Conservation (phyloP, 2,329 filamentous ascomycete species). For the Iodosphaeria phyllophila region DNA sequence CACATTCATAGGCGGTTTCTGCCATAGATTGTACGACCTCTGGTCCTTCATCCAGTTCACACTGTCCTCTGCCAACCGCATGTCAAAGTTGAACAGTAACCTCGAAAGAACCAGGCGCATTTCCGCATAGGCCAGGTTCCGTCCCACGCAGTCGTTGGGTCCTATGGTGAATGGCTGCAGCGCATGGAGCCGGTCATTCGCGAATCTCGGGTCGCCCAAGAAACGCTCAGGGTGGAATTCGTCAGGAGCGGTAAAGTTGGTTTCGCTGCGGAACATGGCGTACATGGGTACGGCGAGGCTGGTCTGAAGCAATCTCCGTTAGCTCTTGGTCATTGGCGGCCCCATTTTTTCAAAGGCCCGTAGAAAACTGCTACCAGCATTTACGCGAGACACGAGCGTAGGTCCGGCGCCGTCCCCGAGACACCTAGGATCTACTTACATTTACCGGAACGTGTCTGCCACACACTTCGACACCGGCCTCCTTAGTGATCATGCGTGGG, state of each 20-base stretch:
- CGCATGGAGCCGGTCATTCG: constrained; percentile 8
- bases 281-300: neutral
- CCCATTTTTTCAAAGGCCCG: too few species aligned
- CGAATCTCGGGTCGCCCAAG: constrained; percentile 8
- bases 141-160: constrained; percentile 14
- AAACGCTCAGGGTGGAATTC: constrained; percentile 16
- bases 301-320: too few species aligned
- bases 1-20: constrained; percentile 1
- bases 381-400: too few species aligned
- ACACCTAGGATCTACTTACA: neutral
- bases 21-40: constrained; percentile 1
- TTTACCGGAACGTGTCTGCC: constrained; percentile 2
- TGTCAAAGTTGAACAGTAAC: constrained; percentile 15
- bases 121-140: constrained; percentile 16
- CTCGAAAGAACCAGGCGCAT: constrained; percentile 15
- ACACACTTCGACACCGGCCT: constrained; percentile 2
- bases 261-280: neutral
- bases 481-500: constrained; percentile 2
- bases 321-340: too few species aligned
- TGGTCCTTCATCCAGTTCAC: constrained; percentile 1
- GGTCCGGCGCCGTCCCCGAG: too few species aligned
- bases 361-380: too few species aligned
- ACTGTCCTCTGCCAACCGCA: constrained; percentile 8
- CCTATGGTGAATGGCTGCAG: constrained; percentile 13
- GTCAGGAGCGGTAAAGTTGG: constrained; percentile 13